Evolutionary conservation across 352 stramenopile species (phyloP), one percentile per base, ranked within the genome.

Genomic region (Phytophthora cryptogea): DNA sequence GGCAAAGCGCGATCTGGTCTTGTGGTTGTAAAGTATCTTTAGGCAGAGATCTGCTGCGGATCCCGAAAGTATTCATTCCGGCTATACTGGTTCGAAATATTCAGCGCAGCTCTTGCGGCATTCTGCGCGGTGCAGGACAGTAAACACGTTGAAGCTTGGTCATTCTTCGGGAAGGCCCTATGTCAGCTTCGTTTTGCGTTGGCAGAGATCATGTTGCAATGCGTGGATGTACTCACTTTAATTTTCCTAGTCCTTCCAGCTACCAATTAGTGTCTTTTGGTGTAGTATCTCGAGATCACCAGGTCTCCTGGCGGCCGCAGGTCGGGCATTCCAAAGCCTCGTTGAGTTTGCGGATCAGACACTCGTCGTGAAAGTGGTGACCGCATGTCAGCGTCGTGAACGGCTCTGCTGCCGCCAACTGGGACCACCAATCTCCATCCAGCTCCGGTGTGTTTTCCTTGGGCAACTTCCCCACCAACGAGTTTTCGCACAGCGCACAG

Each of bases 281-380:
- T 23, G 20, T 2, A 14, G 35, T 14, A 8, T 31, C 28, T 17
- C 20, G 26, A 16, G 16, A 27, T 70, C 30, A 70, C 40, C 31
- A 63, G 1, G 20, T 8, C 37, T 76, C 64, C 36, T 68, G 47
- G 47, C 57, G 36, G 27, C 69, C 72, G 31, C 78, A 90, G 7
- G 66, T 83, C 7, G 80, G 78, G 37, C 82, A 92, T 27, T 67
- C 35, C 36, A 89, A 68, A 8, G 41, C 48, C 48, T 83, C 66
- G 49, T 89, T 92, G 35, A 89, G 66, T 55, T 82, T 86, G 17
- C 65, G 55, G 2, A 88, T 57, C 27, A 85, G 70, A 58, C 80
- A 89, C 47, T 89, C 78, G 60, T 92, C 80, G 62, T 92, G 80
- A 63, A 89, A 89, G 20, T 72, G 66, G 37, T 89, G 80, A 27